Percentiles rank a stretch among this genome's conserved stretches.
Evolutionary conservation across 164 flowering plant genomes (phyloP).

Genomic region (Dillenia suffruticosa): DNA sequence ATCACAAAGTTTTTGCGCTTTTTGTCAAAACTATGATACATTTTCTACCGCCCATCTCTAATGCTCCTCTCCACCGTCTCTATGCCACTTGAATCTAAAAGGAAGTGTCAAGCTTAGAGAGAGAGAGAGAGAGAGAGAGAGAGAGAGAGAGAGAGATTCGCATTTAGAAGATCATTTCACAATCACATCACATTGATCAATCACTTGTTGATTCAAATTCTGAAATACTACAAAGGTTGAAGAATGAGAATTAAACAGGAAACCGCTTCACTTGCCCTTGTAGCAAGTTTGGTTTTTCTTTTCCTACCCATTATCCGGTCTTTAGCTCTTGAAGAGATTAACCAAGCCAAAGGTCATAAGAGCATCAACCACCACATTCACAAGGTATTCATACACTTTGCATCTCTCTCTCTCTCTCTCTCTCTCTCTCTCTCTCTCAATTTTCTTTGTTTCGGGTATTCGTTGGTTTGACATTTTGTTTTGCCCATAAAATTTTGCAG

Average conservation of each 20-base stretch:
- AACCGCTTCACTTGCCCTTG: conserved; percentile 13
- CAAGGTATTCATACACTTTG: conserved; percentile 23
- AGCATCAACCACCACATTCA: conserved; percentile 14
- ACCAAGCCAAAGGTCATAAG: conserved; percentile 1
- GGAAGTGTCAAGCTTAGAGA: too few species aligned
- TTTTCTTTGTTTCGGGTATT: neutral
- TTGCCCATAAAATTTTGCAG: conserved; percentile 17
- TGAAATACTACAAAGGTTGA: neutral
- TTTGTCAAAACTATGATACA: too few species aligned
- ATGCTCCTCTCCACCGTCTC: too few species aligned
- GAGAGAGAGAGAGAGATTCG: too few species aligned
- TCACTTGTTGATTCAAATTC: too few species aligned
- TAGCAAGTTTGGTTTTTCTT: conserved; percentile 20
- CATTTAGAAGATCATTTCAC: too few species aligned
- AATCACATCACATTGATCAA: too few species aligned
- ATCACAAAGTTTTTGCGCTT: too few species aligned
- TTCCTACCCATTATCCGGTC: conserved; percentile 22
- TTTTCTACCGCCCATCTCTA: too few species aligned
- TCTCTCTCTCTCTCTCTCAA: neutral
- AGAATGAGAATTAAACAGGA: conserved; percentile 15
- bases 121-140: too few species aligned
- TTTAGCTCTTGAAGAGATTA: conserved; percentile 11
- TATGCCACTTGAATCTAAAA: too few species aligned
- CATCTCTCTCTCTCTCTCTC: neutral
- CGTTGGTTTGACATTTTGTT: neutral